Conservation (phyloP, 2,329 filamentous ascomycete species). For the Chaetomium strumarium region DNA sequence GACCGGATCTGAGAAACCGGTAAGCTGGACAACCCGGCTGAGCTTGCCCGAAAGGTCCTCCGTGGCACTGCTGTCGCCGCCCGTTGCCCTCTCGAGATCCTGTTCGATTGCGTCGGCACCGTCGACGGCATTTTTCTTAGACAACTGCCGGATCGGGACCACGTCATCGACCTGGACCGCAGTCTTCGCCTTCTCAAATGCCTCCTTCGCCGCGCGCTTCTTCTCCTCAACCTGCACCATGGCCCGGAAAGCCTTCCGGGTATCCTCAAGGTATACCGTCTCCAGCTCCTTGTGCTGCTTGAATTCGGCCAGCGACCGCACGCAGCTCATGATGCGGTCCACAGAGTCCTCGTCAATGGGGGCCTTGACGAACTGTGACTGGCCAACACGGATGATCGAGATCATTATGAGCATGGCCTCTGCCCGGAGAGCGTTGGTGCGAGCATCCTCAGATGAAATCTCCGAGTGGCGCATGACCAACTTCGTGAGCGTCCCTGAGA, state of each 20-base stretch:
- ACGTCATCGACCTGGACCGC: conserved; percentile 95
- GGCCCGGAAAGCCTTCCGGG: conserved; percentile 86
- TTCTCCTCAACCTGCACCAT: conserved; percentile 98
- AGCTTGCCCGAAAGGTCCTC: conserved; percentile 92
- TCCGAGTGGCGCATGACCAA: conserved; percentile 96
- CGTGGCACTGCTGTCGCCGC: conserved; percentile 68
- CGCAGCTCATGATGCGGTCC: conserved; percentile 97
- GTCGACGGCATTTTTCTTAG: conserved; percentile 81
- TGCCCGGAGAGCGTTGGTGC: conserved; percentile 88
- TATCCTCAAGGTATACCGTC: conserved; percentile 89
- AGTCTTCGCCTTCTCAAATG: conserved; percentile 84
- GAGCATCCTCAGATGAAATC: conserved; percentile 76
- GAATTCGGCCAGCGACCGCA: conserved; percentile 87
- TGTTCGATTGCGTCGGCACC: conserved; percentile 79
- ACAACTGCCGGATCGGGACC: conserved; percentile 84
- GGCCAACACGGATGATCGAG: conserved; percentile 93
- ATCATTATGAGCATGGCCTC: conserved; percentile 99
- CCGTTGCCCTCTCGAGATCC: conserved; percentile 90
- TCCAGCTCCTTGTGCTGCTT: conserved; percentile 84
- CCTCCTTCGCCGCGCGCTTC: conserved; percentile 93
- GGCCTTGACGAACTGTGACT: conserved; percentile 97
- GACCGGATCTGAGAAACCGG: conserved; percentile 95
- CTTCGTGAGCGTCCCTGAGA: conserved; percentile 95
- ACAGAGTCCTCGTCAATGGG: conserved; percentile 97
- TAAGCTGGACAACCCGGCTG: conserved; percentile 92